Conservation (phyloP, 768 basidiomycete species). For the Rhizopogon salebrosus region DNA sequence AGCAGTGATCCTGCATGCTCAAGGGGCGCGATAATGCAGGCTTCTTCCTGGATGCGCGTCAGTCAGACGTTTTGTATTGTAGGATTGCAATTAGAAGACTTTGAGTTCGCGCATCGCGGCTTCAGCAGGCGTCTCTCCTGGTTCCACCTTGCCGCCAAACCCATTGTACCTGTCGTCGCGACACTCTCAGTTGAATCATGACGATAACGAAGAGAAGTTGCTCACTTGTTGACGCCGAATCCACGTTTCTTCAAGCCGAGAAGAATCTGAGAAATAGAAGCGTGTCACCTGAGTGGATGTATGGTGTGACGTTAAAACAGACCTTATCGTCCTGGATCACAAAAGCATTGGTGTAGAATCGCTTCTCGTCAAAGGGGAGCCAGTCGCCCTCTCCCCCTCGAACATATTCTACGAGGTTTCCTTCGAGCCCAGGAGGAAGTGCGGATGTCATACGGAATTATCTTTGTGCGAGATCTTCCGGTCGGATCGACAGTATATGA, state of each 20-base stretch:
- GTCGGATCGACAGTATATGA: too few relatives aligned
- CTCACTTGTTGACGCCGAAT: slow-evolving; percentile 58
- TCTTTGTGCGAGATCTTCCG: neutral
- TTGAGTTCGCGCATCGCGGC: slow-evolving; percentile 76
- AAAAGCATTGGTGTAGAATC: slow-evolving; percentile 69
- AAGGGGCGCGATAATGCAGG: slow-evolving; percentile 66
- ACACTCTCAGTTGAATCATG: neutral
- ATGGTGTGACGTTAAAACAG: neutral
- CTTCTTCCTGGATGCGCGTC: slow-evolving; percentile 62
- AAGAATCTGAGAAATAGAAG: slow-evolving; percentile 59
- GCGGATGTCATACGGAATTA: neutral
- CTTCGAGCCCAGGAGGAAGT: slow-evolving; percentile 42
- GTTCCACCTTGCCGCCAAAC: slow-evolving; percentile 85
- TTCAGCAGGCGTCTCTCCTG: slow-evolving; percentile 58
- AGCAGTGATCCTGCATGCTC: slow-evolving; percentile 59
- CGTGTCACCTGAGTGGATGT: neutral
- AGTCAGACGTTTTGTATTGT: neutral
- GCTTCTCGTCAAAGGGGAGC: slow-evolving; percentile 36
- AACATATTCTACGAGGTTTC: slow-evolving; percentile 23
- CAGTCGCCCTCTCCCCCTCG: slow-evolving; percentile 45
- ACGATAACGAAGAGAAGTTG: neutral
- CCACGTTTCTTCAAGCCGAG: slow-evolving; percentile 80
- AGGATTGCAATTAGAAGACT: slow-evolving; percentile 27
- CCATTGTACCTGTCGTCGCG: slow-evolving; percentile 67
- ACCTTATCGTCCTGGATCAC: slow-evolving; percentile 51